Base-by-base conservation (phyloP, 2,329 filamentous ascomycete species). In the Verticillium isaacii region DNA sequence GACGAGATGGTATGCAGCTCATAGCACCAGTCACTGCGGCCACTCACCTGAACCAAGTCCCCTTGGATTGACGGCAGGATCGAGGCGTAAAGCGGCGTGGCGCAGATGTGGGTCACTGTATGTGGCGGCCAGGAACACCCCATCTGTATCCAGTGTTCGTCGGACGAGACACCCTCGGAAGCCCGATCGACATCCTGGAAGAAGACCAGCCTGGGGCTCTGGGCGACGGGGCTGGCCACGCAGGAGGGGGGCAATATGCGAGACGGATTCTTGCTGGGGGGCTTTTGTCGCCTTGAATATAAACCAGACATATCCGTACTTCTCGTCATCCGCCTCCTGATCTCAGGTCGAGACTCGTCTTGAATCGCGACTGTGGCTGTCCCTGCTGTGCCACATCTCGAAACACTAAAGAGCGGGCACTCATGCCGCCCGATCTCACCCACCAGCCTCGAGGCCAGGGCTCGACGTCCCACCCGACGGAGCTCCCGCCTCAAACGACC, bases 131-230 rank as follows among this genome's bases (percentile, higher is more conserved):
- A 29, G 29, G 29, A 4, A 29, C 29, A 29, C 29, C 29, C 29
- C 29, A 29, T 29, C 29, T 29, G 4, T 6, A 29, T 29, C 29
- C 29, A 29, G 29, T 29, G 29, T 29, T 29, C 29, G 29, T 29
- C 29, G 29, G 29, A 29, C 4, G 36, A 37, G 36, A 37, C 7
- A 37, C 36, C 12, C 11, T 15, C 15, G 36, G 36, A 37, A 37
- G 17, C 12, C 37, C 6, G 37, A 7, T 15, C 17, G 37, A 41
- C 17, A 41, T 7, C 37, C 17, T 5, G 14, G 14, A n/a, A 61
- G 15, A 57, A 62, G 57, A 60, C 62, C 55, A 60, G 58, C 59
- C 59, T 54, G 57, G 60, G 19, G 41, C 41, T 50, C 56, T 34
- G 19, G 55, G 55, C 55, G 25, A 17, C 55, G 34, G 29, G 34